Percentiles rank a stretch among this genome's conserved stretches.
Conservation (phyloP, 192 early-diverging fungal genomes). For the Coemansia sp. region DNA sequence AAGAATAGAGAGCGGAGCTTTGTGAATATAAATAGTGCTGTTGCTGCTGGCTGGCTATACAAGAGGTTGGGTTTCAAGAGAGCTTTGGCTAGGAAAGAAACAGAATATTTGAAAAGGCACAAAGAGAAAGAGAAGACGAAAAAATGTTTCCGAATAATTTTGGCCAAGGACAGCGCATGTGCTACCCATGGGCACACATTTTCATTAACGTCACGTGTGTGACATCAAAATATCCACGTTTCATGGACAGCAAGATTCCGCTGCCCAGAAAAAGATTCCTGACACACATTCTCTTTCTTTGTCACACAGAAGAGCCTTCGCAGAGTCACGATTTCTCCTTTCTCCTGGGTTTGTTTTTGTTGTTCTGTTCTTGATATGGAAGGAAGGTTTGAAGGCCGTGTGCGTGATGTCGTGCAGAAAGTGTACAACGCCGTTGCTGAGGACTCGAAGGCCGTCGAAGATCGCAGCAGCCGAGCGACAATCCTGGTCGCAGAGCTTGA, state of each 20-base stretch:
- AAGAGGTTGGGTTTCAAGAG: not conserved
- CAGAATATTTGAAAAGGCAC: not conserved
- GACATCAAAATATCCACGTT: not conserved
- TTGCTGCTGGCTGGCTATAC: not conserved
- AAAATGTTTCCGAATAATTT: not conserved
- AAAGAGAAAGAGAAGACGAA: not conserved
- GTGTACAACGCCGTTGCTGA: slow-evolving; percentile 27
- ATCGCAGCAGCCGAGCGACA: slow-evolving; percentile 12
- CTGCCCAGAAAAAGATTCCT: too few relatives aligned
- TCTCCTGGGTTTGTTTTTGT: not conserved
- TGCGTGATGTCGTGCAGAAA: slow-evolving; percentile 28
- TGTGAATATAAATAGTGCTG: not conserved
- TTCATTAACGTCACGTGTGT: slow-evolving; percentile 3
- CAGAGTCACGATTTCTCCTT: too few relatives aligned
- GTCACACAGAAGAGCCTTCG: too few relatives aligned
- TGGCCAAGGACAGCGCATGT: not conserved
- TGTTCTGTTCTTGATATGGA: not conserved
- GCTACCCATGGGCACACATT: not conserved
- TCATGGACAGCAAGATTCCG: not conserved
- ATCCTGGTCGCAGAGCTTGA: slow-evolving; percentile 45
- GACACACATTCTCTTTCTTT: too few relatives aligned
- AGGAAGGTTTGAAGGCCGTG: slow-evolving; percentile 30
- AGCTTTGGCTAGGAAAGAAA: not conserved
- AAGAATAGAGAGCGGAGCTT: not conserved
- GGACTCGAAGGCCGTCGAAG: slow-evolving; percentile 24